These are phyloP conservation scores for Acacia confusa DNA, from an alignment of 306 rosid genomes.

Conservation along the genomic window DNA sequence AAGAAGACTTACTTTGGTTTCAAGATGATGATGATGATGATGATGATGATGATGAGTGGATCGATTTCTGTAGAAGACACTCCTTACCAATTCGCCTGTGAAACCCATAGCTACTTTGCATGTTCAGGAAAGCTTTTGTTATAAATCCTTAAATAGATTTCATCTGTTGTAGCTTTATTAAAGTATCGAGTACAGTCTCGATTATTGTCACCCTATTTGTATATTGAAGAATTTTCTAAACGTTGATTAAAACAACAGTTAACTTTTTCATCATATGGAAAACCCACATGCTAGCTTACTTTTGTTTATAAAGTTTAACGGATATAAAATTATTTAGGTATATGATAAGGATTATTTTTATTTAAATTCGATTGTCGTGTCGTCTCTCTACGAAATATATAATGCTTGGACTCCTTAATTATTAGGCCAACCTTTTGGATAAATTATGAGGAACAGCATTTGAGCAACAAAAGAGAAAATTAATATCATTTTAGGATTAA, in stretches of 20 bases:
- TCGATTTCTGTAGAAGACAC: constrained; percentile 71
- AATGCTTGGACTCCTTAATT: background rate
- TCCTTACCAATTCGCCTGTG: constrained; percentile 70
- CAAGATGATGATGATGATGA: constrained; percentile 38
- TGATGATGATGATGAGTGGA: constrained; percentile 40
- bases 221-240: constrained; percentile 29
- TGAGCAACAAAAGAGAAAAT: background rate
- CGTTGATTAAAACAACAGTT: background rate
- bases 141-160: constrained; percentile 16
- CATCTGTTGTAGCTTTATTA: constrained; percentile 26
- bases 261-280: constrained; percentile 16
- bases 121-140: constrained; percentile 19
- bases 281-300: constrained; percentile 39
- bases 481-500: background rate
- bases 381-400: background rate
- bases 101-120: constrained; percentile 64
- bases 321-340: background rate
- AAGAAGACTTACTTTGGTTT: constrained; percentile 52
- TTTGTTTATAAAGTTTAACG: background rate
- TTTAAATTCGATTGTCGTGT: background rate
- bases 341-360: background rate
- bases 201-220: constrained; percentile 28
- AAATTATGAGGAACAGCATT: too few relatives aligned
- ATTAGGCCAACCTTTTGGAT: background rate
- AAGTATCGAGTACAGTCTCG: constrained; percentile 41